A percentile compares a stretch with the other conserved stretches of the same genome.
phyloP scores from a whole-genome alignment of 495 filamentous ascomycete genomes.

The Physcia stellaris region DNA sequence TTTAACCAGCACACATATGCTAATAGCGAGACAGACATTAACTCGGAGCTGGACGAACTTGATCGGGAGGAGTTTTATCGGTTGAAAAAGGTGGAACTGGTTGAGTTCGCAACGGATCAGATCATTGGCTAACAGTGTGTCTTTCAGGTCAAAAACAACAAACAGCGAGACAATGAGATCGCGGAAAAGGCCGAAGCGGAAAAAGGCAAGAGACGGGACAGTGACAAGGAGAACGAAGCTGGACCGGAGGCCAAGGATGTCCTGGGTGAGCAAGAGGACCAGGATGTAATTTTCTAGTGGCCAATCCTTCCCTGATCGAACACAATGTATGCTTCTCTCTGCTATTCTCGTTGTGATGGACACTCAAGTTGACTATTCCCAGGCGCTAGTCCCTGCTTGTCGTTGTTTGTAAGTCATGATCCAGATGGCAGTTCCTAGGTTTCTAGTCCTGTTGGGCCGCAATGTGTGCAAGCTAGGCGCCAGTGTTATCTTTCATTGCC shows the following conservation, averaged over 20 bases:
- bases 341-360: too few relatives aligned
- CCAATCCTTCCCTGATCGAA: background rate
- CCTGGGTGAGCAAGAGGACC: constrained; percentile 73
- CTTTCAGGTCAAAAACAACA: constrained; percentile 65
- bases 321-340: too few relatives aligned
- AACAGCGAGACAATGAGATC: constrained; percentile 57
- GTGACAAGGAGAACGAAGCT: constrained; percentile 32
- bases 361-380: too few relatives aligned
- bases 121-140: background rate
- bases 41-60: constrained; percentile 93
- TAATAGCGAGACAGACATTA: too few relatives aligned
- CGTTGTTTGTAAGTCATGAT: too few relatives aligned
- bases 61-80: constrained; percentile 98
- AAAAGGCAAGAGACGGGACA: constrained; percentile 23
- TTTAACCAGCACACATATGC: background rate
- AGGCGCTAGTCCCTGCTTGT: too few relatives aligned
- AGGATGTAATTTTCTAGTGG: constrained; percentile 84
- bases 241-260: constrained; percentile 46
- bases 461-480: background rate
- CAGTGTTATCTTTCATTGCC: constrained; percentile 40
- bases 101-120: background rate
- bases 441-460: background rate
- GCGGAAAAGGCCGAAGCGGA: constrained; percentile 19
- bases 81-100: constrained; percentile 63
- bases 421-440: too few relatives aligned